Evolutionary conservation across 1,139 yeast genomes (phyloP), one percentile per base, ranked within the genome.

Genomic region (Arxiozyma heterogenica): DNA sequence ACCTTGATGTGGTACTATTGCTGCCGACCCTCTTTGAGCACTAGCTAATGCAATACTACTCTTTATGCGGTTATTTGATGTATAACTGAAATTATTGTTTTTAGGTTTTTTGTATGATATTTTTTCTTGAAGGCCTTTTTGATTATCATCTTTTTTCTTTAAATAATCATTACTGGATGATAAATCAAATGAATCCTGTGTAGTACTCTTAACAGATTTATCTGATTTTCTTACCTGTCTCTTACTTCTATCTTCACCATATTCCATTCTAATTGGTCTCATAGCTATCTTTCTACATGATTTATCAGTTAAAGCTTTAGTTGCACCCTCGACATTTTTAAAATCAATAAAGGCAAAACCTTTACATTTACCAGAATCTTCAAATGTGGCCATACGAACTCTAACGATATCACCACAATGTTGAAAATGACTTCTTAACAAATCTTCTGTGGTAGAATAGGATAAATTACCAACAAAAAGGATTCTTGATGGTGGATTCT

Each of bases 311-410:
- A 93, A 75, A 0, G 97, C 98, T 47, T 77, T 76, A 0, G 95
- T 86, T 47, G 97, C 91, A 4, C 94, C 91, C 38, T 79, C 80
- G 59, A 85, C 86, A 60, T 84, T 84, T 61, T 76, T 79, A 73
- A 91, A 93, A 70, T 93, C 98, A 45, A 93, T 73, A 66, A 93
- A 93, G 1, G 96, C 93, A 75, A 91, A 93, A 1, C 98, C 98
- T 70, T 93, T 93, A 74, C 98, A 93, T 68, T 90, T 91, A 1
- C 98, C 98, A 46, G 87, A 75, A 66, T 93, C 98, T 72, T 93
- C 93, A 70, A 93, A 93, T 9, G 98, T 91, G 1, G 98, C 98
- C 95, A 91, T 91, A 69, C 98, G 80, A 53, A 91, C 81, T 62
- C 80, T 82, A 39, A 77, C 73, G 55, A 90, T 90, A 57, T 87